Conservation (phyloP, 2,329 filamentous ascomycete species). For the Cladophialophora carrionii region DNA sequence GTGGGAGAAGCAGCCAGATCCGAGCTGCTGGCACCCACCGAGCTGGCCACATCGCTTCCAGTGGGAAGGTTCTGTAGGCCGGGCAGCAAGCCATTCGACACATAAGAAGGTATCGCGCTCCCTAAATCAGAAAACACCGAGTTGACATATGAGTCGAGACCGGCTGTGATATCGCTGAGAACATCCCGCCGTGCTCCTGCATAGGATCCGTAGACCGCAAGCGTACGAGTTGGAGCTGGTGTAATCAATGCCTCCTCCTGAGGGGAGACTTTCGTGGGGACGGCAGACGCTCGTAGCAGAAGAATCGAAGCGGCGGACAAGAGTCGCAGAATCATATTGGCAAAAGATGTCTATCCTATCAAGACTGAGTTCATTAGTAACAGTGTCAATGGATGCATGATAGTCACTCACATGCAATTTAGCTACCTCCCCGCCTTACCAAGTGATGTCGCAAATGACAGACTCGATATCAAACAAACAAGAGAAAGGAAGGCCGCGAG, state of each 20-base stretch:
- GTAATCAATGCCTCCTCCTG: conserved; percentile 48
- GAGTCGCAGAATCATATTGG: conserved; percentile 9
- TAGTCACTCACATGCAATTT: not conserved
- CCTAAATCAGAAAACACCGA: conserved; percentile 55
- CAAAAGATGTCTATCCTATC: not conserved
- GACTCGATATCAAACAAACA: not conserved
- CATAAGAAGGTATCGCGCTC: conserved; percentile 61
- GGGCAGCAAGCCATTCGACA: conserved; percentile 67
- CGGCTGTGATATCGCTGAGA: conserved; percentile 55
- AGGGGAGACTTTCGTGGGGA: conserved; percentile 24
- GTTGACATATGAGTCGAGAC: conserved; percentile 41
- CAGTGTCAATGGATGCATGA: not conserved
- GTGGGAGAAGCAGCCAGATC: conserved; percentile 67
- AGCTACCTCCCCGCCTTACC: not conserved
- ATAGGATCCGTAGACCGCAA: conserved; percentile 49
- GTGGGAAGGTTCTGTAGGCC: conserved; percentile 70
- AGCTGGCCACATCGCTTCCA: conserved; percentile 62
- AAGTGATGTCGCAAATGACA: not conserved
- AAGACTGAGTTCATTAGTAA: not conserved
- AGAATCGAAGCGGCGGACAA: conserved; percentile 7
- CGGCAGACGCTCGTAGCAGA: conserved; percentile 14
- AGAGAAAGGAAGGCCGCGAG: not conserved
- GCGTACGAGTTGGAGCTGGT: conserved; percentile 47
- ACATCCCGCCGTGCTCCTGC: conserved; percentile 52
- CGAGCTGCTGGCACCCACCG: conserved; percentile 61